Conservation (phyloP, 225 moss, liverwort and hornwort species). For the Ulota crispa region DNA sequence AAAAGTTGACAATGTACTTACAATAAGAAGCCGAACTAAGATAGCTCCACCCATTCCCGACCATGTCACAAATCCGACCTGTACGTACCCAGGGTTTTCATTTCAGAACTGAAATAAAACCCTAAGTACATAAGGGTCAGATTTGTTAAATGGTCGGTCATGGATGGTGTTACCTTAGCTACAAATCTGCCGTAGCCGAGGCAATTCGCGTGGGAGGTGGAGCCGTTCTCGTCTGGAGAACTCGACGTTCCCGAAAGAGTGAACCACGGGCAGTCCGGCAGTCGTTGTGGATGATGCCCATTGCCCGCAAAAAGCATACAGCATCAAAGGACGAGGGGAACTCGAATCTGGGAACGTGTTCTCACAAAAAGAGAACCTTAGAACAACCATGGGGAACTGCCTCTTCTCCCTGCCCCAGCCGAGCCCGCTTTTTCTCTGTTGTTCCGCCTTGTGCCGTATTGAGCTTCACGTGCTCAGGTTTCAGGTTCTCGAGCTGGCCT, state of each 20-base stretch:
- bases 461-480: conserved; percentile 14
- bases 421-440: not conserved
- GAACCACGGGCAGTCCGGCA: not conserved
- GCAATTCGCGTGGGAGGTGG: conserved; percentile 8
- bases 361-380: not conserved
- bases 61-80: too few relatives aligned
- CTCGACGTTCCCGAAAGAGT: not conserved
- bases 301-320: not conserved
- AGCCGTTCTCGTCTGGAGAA: not conserved
- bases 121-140: too few relatives aligned
- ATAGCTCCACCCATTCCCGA: too few relatives aligned
- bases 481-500: conserved; percentile 6
- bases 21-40: too few relatives aligned
- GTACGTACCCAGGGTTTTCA: too few relatives aligned
- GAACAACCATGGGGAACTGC: not conserved
- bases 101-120: too few relatives aligned
- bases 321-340: not conserved
- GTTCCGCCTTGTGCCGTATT: not conserved
- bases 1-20: not conserved
- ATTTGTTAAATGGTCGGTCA: too few relatives aligned
- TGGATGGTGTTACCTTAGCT: too few relatives aligned
- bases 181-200: not conserved
- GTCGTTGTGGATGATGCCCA: not conserved
- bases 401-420: conserved; percentile 12
- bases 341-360: not conserved